Percentiles rank a stretch among this genome's conserved stretches.
These are phyloP conservation scores for Flueggea neowawraea DNA, from an alignment of 441 rosid species.

Conservation along the genomic window DNA sequence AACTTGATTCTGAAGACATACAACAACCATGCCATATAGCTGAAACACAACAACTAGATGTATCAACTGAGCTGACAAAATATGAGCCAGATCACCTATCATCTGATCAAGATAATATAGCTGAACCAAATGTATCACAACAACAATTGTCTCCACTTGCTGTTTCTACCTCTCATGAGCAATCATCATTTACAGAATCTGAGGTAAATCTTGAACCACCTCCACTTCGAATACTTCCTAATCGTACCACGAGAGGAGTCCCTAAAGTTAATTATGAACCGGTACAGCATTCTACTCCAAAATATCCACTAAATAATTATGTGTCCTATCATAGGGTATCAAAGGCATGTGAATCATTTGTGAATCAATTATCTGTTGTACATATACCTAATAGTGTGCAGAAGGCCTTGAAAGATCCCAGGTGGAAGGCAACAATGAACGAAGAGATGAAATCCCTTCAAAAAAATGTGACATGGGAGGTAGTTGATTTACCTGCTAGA, in stretches of 20 bases:
- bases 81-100: no score
- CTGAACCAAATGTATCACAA: no score
- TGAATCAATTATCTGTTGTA: background rate
- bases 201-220: background rate
- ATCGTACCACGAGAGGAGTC: background rate
- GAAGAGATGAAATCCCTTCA: conserved; percentile 2
- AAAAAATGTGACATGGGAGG: background rate
- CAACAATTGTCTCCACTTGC: no score
- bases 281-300: background rate
- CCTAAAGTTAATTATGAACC: conserved; percentile 12
- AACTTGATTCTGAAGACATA: no score
- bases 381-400: background rate
- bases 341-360: background rate
- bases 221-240: background rate
- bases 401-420: background rate
- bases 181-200: no score
- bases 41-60: no score
- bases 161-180: no score
- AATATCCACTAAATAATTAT: conserved; percentile 10
- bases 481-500: background rate
- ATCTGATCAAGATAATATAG: no score
- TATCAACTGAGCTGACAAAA: no score
- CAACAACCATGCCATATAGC: no score
- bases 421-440: background rate
- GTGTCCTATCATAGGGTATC: background rate